Conservation (phyloP, 139 green algal genomes). For the Ettlia oleoabundans region DNA sequence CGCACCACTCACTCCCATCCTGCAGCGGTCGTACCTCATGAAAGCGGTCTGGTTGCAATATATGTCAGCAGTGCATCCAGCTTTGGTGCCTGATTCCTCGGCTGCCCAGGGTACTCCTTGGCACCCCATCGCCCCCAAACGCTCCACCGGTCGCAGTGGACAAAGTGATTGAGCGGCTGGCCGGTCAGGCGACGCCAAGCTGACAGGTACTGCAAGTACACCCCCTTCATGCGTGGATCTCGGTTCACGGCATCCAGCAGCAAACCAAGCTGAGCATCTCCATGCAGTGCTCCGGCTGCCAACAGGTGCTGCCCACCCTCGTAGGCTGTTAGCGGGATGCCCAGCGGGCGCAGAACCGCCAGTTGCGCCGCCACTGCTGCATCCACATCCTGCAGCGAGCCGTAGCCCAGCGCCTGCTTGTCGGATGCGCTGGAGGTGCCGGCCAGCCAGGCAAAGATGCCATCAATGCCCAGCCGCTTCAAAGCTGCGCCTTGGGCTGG, state of each 20-base stretch:
- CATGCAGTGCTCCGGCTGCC: neutral
- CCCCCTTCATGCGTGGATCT: neutral
- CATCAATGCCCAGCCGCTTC: neutral
- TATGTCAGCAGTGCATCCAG: neutral
- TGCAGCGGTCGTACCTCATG: too few species aligned
- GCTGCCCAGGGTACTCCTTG: neutral
- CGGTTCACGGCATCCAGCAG: slow-evolving; percentile 5
- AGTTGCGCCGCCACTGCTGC: slow-evolving; percentile 3
- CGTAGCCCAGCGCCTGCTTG: neutral
- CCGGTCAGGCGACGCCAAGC: neutral
- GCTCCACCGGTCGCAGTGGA: slow-evolving; percentile 9
- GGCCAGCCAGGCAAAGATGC: neutral
- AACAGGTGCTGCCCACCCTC: slow-evolving; percentile 10
- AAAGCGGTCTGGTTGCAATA: neutral
- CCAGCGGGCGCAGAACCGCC: neutral
- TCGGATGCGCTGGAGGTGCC: neutral
- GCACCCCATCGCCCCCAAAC: slow-evolving; percentile 1
- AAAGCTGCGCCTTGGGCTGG: neutral
- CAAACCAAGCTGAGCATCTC: neutral
- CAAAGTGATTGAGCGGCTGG: neutral
- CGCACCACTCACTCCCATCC: too few species aligned
- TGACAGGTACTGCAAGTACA: neutral
- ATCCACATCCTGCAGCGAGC: neutral
- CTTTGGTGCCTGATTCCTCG: neutral
- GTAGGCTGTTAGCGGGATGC: neutral